These are phyloP conservation scores for Cordyceps farinosa DNA, from an alignment of 2,329 filamentous ascomycete genomes.

Conservation along the genomic window DNA sequence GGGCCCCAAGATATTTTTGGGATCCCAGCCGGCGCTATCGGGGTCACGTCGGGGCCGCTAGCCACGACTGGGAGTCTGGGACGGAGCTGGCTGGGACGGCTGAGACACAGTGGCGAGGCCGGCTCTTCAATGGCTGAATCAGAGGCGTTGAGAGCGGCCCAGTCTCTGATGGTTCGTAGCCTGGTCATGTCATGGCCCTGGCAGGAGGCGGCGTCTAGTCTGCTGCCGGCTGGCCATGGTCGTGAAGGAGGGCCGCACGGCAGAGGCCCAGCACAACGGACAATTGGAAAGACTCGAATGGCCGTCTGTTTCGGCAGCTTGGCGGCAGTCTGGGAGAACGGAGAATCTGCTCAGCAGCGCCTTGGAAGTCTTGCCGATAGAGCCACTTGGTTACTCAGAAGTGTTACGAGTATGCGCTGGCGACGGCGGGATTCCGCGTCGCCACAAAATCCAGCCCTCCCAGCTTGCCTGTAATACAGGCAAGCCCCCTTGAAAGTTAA, in stretches of 20 bases:
- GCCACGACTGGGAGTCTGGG: neutral
- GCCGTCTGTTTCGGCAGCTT: neutral
- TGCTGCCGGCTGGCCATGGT: neutral
- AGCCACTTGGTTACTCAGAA: no score
- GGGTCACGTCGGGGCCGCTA: conserved; percentile 1
- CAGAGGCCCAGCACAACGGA: neutral
- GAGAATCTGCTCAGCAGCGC: neutral
- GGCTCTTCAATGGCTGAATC: conserved; percentile 5
- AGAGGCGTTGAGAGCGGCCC: neutral
- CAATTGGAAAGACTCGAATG: neutral
- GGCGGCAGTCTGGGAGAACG: neutral
- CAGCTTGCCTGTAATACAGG: neutral
- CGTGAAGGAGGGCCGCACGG: neutral
- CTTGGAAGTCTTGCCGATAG: neutral
- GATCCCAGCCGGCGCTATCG: conserved; percentile 12
- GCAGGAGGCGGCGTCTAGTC: neutral
- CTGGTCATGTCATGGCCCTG: neutral
- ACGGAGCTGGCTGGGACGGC: no score
- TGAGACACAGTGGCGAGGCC: neutral
- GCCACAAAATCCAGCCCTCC: conserved; percentile 1
- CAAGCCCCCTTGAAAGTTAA: neutral
- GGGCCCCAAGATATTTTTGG: conserved; percentile 6
- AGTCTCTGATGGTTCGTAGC: neutral
- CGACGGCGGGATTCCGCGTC: neutral
- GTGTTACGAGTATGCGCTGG: neutral